These are phyloP conservation scores for Chrysoporthe austroafricana DNA, from an alignment of 2,329 filamentous ascomycete genomes.

Conservation along the genomic window DNA sequence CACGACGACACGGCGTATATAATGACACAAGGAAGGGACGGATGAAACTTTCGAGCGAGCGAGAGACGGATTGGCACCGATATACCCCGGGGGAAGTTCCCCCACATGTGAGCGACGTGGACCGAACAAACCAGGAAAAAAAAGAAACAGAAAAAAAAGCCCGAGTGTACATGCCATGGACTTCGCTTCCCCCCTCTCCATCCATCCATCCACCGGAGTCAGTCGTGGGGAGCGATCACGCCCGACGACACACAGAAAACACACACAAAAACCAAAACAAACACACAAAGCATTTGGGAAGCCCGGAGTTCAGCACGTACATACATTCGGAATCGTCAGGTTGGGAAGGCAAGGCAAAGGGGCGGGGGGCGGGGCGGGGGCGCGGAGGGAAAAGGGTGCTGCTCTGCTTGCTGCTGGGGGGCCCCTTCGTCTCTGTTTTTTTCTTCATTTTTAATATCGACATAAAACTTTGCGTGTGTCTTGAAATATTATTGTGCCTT, in stretches of 20 bases:
- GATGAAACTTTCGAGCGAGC: neutral
- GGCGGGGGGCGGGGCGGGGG: neutral
- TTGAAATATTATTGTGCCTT: too few relatives aligned
- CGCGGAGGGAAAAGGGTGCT: too few relatives aligned
- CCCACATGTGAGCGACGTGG: neutral
- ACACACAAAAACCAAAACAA: conserved; percentile 7
- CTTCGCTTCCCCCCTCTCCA: too few relatives aligned
- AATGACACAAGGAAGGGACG: too few relatives aligned
- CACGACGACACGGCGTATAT: too few relatives aligned
- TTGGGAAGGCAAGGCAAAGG: neutral
- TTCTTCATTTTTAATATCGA: too few relatives aligned
- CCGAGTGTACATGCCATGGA: neutral
- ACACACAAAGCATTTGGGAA: conserved; percentile 1
- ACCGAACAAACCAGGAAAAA: neutral
- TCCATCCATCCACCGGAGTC: too few relatives aligned
- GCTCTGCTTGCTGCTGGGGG: too few relatives aligned
- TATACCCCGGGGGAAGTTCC: neutral
- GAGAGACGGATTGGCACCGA: neutral
- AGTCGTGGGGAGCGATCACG: neutral
- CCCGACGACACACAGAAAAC: neutral
- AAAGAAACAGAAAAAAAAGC: too few relatives aligned
- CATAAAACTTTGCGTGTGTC: too few relatives aligned
- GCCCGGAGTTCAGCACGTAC: neutral
- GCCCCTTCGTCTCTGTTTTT: too few relatives aligned
- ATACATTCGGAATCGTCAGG: neutral